Evolutionary conservation across 805 yeast genomes (phyloP).

Genomic region (Pichia membranifaciens): DNA sequence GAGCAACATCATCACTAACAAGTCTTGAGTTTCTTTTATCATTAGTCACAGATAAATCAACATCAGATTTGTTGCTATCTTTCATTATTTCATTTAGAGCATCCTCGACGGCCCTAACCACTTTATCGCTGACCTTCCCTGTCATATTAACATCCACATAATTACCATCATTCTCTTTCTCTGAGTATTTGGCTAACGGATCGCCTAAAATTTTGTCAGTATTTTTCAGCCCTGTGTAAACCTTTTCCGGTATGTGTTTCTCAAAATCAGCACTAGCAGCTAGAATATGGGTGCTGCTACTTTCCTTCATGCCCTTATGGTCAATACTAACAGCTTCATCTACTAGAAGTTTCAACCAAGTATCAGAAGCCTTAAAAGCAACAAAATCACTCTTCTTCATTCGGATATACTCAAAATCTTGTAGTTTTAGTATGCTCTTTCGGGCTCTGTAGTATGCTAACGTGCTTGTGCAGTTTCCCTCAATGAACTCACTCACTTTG

Average conservation of each 20-base stretch:
- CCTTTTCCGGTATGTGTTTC: too few relatives aligned
- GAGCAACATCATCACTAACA: constrained; percentile 27
- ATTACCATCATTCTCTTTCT: constrained; percentile 17
- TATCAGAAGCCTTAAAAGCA: constrained; percentile 55
- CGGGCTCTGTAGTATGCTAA: constrained; percentile 48
- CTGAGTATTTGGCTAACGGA: constrained; percentile 29
- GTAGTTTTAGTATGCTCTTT: constrained; percentile 52
- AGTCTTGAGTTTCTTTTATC: constrained; percentile 21
- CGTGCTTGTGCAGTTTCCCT: constrained; percentile 20
- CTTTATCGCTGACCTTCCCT: constrained; percentile 36
- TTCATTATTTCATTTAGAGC: constrained; percentile 58
- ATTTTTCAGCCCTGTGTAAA: too few relatives aligned
- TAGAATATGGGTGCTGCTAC: too few relatives aligned
- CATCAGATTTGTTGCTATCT: constrained; percentile 20
- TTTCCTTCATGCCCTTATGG: neutral
- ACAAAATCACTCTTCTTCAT: constrained; percentile 50
- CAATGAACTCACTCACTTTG: constrained; percentile 35
- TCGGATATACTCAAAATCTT: constrained; percentile 43
- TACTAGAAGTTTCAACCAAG: constrained; percentile 48
- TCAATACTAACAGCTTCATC: constrained; percentile 23
- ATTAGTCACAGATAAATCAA: neutral
- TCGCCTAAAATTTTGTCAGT: constrained; percentile 19
- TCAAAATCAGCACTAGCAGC: neutral
- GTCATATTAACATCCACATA: constrained; percentile 31
- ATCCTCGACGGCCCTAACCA: constrained; percentile 58